A percentile compares a stretch with the other conserved stretches of the same genome.
These are phyloP conservation scores for Panaeolus papilionaceus DNA, from an alignment of 768 basidiomycete species.

Conservation along the genomic window DNA sequence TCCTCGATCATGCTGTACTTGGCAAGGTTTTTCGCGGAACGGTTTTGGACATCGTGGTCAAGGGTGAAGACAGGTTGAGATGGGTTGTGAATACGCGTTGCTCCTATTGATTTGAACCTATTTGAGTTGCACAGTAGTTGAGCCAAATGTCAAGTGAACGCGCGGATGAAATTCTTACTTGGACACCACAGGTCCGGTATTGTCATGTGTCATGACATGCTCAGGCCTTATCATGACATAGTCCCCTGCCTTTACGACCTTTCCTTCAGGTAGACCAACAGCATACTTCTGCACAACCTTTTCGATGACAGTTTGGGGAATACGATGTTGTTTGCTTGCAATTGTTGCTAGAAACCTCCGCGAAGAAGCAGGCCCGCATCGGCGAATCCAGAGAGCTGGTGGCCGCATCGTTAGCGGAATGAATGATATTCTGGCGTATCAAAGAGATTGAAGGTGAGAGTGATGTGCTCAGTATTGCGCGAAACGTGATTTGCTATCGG, in stretches of 20 bases:
- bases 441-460: background rate
- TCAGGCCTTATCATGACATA: slow-evolving; percentile 99
- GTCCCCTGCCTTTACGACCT: slow-evolving; percentile 90
- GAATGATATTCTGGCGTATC: background rate
- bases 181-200: slow-evolving; percentile 97
- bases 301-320: slow-evolving; percentile 91
- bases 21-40: slow-evolving; percentile 83
- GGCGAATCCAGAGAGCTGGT: slow-evolving; percentile 29
- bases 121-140: slow-evolving; percentile 14
- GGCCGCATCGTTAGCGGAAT: slow-evolving; percentile 30
- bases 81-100: slow-evolving; percentile 80
- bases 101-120: slow-evolving; percentile 95
- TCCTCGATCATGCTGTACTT: slow-evolving; percentile 94
- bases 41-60: slow-evolving; percentile 99
- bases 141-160: background rate
- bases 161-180: slow-evolving; percentile 65
- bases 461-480: background rate
- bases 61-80: slow-evolving; percentile 93
- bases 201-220: slow-evolving; percentile 99
- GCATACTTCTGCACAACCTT: slow-evolving; percentile 98
- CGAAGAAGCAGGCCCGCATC: slow-evolving; percentile 22
- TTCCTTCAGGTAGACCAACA: slow-evolving; percentile 83
- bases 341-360: slow-evolving; percentile 36
- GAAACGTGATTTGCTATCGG: slow-evolving; percentile 15
- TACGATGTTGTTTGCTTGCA: slow-evolving; percentile 25